These are phyloP conservation scores for Alloteropsis semialata DNA, from an alignment of 176 grass and related monocot species.

Conservation along the genomic window DNA sequence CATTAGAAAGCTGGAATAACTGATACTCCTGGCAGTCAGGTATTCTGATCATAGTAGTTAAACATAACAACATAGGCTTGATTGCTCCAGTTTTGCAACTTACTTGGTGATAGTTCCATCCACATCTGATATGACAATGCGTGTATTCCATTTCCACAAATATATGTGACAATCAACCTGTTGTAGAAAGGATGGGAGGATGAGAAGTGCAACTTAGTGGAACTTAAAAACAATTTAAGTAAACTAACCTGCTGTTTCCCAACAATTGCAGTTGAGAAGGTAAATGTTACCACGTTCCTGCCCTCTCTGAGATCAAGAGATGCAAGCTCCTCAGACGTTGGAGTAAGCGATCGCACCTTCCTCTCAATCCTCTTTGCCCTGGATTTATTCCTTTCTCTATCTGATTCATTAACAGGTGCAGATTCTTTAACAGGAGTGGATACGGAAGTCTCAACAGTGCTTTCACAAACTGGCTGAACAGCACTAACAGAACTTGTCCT, in stretches of 20 bases:
- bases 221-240: not conserved
- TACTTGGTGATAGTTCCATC: constrained; percentile 99
- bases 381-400: constrained; percentile 38
- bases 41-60: not conserved
- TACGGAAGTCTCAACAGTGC: constrained; percentile 24
- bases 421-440: constrained; percentile 22
- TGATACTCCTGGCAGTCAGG: not conserved
- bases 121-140: constrained; percentile 93
- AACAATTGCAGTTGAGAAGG: constrained; percentile 89
- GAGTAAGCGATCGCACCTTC: constrained; percentile 62
- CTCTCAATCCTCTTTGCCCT: constrained; percentile 46
- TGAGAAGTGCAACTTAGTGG: constrained; percentile 23
- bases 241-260: constrained; percentile 72
- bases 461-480: constrained; percentile 27
- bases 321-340: constrained; percentile 76
- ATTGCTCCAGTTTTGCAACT: constrained; percentile 24
- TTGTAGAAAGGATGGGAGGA: constrained; percentile 24
- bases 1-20: not conserved
- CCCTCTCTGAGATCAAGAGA: constrained; percentile 92
- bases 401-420: constrained; percentile 21
- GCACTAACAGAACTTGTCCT: constrained; percentile 61
- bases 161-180: constrained; percentile 92
- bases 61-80: constrained; percentile 5
- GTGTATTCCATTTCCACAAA: constrained; percentile 92
- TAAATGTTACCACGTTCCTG: constrained; percentile 73